Percentiles rank a stretch among this genome's conserved stretches.
Conservation (phyloP, 352 stramenopile genomes). For the Phytophthora idaei region DNA sequence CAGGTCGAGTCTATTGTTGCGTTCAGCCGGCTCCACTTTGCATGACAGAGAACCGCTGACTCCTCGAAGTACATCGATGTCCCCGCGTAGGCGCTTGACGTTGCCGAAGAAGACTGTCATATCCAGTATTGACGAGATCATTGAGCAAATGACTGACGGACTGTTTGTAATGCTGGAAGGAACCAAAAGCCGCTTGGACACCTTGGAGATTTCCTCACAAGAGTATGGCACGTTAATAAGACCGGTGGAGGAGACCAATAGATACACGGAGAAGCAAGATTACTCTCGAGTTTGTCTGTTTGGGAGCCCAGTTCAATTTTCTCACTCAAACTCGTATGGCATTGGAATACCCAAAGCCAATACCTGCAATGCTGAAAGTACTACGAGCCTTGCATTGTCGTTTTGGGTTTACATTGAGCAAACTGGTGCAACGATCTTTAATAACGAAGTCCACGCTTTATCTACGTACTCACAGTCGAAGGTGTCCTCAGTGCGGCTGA, state of each 20-base stretch:
- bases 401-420: slow-evolving; percentile 35
- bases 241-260: neutral
- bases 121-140: slow-evolving; percentile 44
- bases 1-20: slow-evolving; percentile 18
- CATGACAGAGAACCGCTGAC: slow-evolving; percentile 31
- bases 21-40: slow-evolving; percentile 10
- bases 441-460: neutral
- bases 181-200: slow-evolving; percentile 18
- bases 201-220: slow-evolving; percentile 5
- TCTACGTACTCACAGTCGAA: slow-evolving; percentile 1
- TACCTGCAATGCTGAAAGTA: neutral
- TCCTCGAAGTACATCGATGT: slow-evolving; percentile 33
- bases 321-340: slow-evolving; percentile 14
- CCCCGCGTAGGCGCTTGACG: slow-evolving; percentile 53
- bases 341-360: slow-evolving; percentile 5
- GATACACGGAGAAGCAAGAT: neutral
- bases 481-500: slow-evolving; percentile 1
- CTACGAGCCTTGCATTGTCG: slow-evolving; percentile 11
- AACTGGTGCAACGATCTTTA: neutral
- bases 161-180: slow-evolving; percentile 44
- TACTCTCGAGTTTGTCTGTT: slow-evolving; percentile 23
- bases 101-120: slow-evolving; percentile 49
- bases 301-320: slow-evolving; percentile 27
- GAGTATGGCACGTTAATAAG: slow-evolving; percentile 12
- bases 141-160: slow-evolving; percentile 45